phyloP scores from a whole-genome alignment of 352 stramenopile species.

The Globisporangium perplexum region DNA sequence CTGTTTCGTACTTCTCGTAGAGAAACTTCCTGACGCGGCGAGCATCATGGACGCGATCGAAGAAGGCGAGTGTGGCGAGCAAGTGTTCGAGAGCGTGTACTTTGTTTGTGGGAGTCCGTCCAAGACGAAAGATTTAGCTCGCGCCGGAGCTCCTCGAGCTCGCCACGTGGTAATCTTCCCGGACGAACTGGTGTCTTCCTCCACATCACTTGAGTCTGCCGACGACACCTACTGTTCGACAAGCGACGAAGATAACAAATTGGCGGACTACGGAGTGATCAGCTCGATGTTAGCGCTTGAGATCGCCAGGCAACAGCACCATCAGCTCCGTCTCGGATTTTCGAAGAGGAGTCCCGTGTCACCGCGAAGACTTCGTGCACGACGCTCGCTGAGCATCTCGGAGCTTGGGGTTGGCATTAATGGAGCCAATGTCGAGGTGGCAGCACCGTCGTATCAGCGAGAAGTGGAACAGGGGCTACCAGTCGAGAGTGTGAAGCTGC shows the following conservation, averaged over 20 bases:
- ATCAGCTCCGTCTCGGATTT: not conserved
- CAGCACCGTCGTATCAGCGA: conserved; percentile 23
- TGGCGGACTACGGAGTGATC: conserved; percentile 35
- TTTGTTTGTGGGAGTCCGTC: conserved; percentile 27
- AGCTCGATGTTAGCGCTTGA: conserved; percentile 36
- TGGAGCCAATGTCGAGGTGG: not conserved
- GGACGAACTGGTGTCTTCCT: not conserved
- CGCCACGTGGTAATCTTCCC: conserved; percentile 25
- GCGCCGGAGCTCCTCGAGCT: conserved; percentile 21
- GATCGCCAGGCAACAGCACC: conserved; percentile 13
- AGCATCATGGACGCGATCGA: conserved; percentile 17
- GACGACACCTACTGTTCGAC: conserved; percentile 8
- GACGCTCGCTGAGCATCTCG: conserved; percentile 11
- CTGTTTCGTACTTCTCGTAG: conserved; percentile 16
- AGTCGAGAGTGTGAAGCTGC: conserved; percentile 47
- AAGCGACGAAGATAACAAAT: conserved; percentile 17
- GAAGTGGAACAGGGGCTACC: conserved; percentile 48
- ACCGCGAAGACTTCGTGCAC: conserved; percentile 16
- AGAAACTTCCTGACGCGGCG: conserved; percentile 15
- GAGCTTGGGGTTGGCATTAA: not conserved
- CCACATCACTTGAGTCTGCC: not conserved
- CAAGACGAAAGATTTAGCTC: conserved; percentile 20
- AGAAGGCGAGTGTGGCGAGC: conserved; percentile 4
- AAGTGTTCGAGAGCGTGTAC: conserved; percentile 24
- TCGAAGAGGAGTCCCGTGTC: conserved; percentile 8